Conservation (phyloP, 257 asterid genomes). For the Fraxinus excelsior region DNA sequence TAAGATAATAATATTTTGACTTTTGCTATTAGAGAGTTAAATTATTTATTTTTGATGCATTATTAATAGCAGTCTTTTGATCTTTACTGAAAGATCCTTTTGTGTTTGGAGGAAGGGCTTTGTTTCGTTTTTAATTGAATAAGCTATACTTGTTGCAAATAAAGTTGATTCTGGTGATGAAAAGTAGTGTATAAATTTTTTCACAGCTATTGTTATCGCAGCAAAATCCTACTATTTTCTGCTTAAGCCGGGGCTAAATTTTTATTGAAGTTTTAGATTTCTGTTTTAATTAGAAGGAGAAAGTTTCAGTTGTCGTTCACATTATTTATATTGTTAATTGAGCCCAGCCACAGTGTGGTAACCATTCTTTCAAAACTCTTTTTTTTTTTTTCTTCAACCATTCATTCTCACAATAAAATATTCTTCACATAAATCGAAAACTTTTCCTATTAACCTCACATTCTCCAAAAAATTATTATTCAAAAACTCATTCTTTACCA, state of each 20-base stretch:
- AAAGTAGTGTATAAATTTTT: background rate
- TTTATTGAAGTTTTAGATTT: background rate
- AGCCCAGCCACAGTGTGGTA: no score
- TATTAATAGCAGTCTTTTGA: background rate
- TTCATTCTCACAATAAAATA: no score
- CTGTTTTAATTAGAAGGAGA: background rate
- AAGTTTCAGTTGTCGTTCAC: background rate
- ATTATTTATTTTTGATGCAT: background rate
- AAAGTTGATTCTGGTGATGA: background rate
- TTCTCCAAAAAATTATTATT: no score
- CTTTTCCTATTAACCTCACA: no score
- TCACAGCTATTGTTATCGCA: conserved; percentile 10
- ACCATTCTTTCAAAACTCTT: no score
- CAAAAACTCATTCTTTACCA: no score
- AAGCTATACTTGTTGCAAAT: background rate
- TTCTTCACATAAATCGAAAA: no score
- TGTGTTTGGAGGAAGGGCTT: background rate
- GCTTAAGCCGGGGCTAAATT: background rate
- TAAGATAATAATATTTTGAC: background rate
- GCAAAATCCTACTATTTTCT: background rate
- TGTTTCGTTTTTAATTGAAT: background rate
- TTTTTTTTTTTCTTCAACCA: no score
- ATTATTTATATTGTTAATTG: conserved; percentile 2
- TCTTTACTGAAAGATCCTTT: background rate
- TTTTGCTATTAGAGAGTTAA: background rate